Evolutionary conservation across 2,329 filamentous ascomycete genomes (phyloP), one percentile per base, ranked within the genome.

Genomic region (Fusarium redolens): DNA sequence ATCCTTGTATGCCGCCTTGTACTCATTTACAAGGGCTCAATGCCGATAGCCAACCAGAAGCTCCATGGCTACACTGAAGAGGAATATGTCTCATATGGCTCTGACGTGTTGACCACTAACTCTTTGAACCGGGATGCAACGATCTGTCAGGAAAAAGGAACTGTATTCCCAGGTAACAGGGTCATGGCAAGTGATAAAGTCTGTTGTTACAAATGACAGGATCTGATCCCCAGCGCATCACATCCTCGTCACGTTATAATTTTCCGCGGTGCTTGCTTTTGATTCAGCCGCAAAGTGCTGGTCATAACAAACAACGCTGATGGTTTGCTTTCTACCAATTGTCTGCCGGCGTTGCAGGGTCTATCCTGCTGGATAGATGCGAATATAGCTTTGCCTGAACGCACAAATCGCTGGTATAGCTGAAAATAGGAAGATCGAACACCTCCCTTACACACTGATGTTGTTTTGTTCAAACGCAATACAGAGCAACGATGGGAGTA

Each of bases 131-230:
- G 33, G 45, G 41, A 48, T 30, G 38, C 37, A 51, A 22, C 8
- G n/a, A 47, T 37, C 52, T 45, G 47, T 33, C 37, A 22, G 47
- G 28, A 12, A 68, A 63, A 60, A 70, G 50, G 45, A 64, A 62
- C 25, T 45, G 25, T 33, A 28, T 41, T 25, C 33, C 38, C 43
- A 65, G 51, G 52, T 47, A n/a, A 28, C n/a, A 37, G 43, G 64
- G 44, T 60, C 71, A 40, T 54, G 60, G 44, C 56, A 41, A 28
- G 30, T 45, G 38, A 37, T 51, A n/a, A n/a, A 33, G 12, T 65
- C 22, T 18, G 33, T 40, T 77, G 57, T 77, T 69, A 74, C 51
- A 74, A 69, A 64, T 71, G 71, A 74, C 50, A 64, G 58, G 31
- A 63, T 44, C 48, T 58, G 60, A 75, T 71, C 67, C 60, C 33